Evolutionary conservation across 345 rosid species (phyloP), one percentile per base, ranked within the genome.

Genomic region (Euphorbia peplus): DNA sequence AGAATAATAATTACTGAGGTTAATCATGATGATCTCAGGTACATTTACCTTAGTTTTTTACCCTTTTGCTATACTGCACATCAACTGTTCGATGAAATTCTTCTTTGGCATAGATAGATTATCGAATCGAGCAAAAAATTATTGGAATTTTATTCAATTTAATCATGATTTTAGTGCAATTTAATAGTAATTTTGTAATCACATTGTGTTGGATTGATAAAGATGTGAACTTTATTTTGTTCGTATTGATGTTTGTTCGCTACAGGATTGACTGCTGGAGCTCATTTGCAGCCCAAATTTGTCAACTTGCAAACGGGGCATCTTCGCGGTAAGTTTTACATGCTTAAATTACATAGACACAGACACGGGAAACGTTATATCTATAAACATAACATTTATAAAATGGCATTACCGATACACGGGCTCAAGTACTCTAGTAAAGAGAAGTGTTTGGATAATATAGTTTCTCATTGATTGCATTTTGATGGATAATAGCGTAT

Each of bases 11-110:
- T 11, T 24, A 9, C 15, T 3, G 35, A 4, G 13, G 13, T 5
- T 21, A 56, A 56, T 19, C 21, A 68, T 68, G 71, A 25, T 68
- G 71, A 25, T 68, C 21, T 25, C 55, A 56, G 71, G 71, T 68
- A 4, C 26, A 10, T 42, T 29, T 5, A 3, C 19, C 14, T 5
- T 54, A 0, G 15, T 44, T 18, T 56, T 18, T 2, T 0, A 2
- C 35, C 3, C 8, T 9, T 56, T 8, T 0, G 14, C 18, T 56
- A n/a, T 13, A 26, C 8, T 68, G 64, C 28, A 56, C n/a, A 28
- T 56, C 7, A 56, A 44, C 26, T 44, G 65, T 60, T 60, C 15
- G 66, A 7, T 59, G 65, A 60, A 48, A 30, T 13, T 32, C 58
- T 50, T 51, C 24, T 47, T 16, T 29, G 35, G 32, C 25, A 25